A percentile compares a stretch with the other conserved stretches of the same genome.
phyloP scores from a whole-genome alignment of 176 grass and related monocot genomes.

The Typha latifolia region DNA sequence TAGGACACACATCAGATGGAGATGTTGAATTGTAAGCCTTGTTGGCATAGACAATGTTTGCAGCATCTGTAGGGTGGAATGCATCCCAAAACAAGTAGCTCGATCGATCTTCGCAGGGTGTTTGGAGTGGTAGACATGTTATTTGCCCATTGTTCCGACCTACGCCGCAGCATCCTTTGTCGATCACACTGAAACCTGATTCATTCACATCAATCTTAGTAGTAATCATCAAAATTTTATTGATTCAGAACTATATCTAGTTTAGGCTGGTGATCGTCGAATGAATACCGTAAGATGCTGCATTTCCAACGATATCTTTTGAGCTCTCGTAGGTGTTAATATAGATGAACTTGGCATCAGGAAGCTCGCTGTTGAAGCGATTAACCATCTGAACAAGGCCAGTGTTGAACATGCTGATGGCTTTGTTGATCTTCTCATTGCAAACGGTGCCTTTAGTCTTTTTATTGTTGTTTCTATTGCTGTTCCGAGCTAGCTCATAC shows the following conservation, averaged over 20 bases:
- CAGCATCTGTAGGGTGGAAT: slow-evolving; percentile 83
- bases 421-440: slow-evolving; percentile 78
- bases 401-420: slow-evolving; percentile 50
- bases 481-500: slow-evolving; percentile 64
- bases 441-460: background rate
- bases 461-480: slow-evolving; percentile 11
- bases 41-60: slow-evolving; percentile 57
- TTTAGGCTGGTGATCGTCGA: background rate
- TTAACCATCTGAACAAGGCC: slow-evolving; percentile 67
- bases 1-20: slow-evolving; percentile 36
- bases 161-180: slow-evolving; percentile 81
- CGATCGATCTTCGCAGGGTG: slow-evolving; percentile 48
- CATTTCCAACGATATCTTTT: slow-evolving; percentile 39
- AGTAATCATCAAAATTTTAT: background rate
- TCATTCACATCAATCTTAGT: background rate
- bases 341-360: slow-evolving; percentile 43
- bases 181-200: slow-evolving; percentile 52
- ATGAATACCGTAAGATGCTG: slow-evolving; percentile 40
- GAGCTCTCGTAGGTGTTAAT: slow-evolving; percentile 47
- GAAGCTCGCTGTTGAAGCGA: slow-evolving; percentile 28
- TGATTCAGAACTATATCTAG: background rate
- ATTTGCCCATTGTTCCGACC: slow-evolving; percentile 92
- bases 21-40: slow-evolving; percentile 58
- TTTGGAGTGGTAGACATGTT: slow-evolving; percentile 79
- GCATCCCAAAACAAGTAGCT: slow-evolving; percentile 90